A percentile compares a stretch with the other conserved stretches of the same genome.
These are phyloP conservation scores for Thraustochytrium sp. DNA, from an alignment of 352 stramenopile genomes.

Conservation along the genomic window DNA sequence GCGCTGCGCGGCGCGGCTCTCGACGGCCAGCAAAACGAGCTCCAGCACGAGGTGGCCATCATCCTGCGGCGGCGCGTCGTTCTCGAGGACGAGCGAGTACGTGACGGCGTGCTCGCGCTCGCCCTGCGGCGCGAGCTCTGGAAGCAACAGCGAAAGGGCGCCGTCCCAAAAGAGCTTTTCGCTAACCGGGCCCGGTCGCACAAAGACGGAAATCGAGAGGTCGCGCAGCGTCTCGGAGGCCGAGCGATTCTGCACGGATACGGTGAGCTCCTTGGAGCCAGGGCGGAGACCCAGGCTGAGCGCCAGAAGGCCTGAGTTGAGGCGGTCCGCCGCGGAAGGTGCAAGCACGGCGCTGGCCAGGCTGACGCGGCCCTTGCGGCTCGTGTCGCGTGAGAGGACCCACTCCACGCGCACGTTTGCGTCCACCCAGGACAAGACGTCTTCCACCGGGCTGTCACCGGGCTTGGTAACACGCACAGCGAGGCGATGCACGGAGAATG, in stretches of 20 bases:
- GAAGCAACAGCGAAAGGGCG: constrained; percentile 4
- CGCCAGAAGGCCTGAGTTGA: constrained; percentile 4
- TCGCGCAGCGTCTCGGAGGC: background rate
- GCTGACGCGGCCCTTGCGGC: background rate
- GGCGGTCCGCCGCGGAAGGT: background rate
- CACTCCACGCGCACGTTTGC: background rate
- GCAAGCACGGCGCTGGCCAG: background rate
- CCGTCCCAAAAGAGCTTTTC: constrained; percentile 11
- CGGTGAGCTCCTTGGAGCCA: background rate
- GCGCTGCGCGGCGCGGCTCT: background rate
- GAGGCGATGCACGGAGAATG: constrained; percentile 8
- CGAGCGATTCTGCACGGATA: background rate
- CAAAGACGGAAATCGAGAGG: background rate
- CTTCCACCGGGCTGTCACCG: background rate
- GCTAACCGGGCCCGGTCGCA: background rate
- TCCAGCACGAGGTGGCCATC: background rate
- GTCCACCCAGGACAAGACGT: background rate
- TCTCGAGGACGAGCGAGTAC: background rate
- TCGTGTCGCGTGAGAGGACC: background rate
- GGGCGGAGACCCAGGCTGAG: background rate
- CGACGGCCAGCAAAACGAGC: background rate
- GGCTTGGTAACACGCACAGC: background rate
- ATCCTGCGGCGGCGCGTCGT: background rate
- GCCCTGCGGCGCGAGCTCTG: background rate
- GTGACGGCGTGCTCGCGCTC: background rate